Evolutionary conservation across 495 filamentous ascomycete genomes (phyloP), one percentile per base, ranked within the genome.

Genomic region (Aspergillus olivimuriae): DNA sequence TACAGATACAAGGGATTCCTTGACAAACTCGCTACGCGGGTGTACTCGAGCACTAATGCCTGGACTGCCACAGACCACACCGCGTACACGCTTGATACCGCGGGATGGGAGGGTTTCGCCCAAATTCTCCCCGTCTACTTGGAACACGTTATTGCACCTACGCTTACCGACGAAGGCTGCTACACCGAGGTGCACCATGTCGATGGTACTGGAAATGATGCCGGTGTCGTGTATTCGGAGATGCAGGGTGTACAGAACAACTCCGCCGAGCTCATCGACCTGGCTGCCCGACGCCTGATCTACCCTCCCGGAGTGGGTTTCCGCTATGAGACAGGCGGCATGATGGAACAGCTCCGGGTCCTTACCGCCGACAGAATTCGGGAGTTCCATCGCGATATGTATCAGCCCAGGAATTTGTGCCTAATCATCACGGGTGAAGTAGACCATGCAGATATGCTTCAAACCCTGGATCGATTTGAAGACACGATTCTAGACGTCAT

Each of bases 181-280:
- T 82, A 94, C 52, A 99, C 92, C 2, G 92, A 99, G 55, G 92
- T 99, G 20, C 87, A 94, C 66, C 94, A 99, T 61, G 76, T 99
- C 41, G 87, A 99, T 61, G 89, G 88, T 26, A 74, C 81, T 44
- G 92, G 91, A 36, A 82, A 97, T 50, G 94, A 99, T 75, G 92
- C 92, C 19, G 92, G 90, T 48, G 92, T 98, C 3, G 92, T 97
- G 15, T 99, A 97, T 67, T 96, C 94, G 1, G 92, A 99, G 64
- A 97, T 99, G 92, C 92, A 99, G 60, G 94, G 80, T 9, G 80
- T 92, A 1, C 84, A 99, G 60, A 95, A 95, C 57, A 83, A 75
- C 14, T 77, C 82, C 46, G 66, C 68, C 11, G 86, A 94, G 59
- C 78, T 96, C 24, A 95, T 97, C 75, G 84, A 91, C 43, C 73